phyloP scores from a whole-genome alignment of 140 eudicot species.

The Artemisia princeps region DNA sequence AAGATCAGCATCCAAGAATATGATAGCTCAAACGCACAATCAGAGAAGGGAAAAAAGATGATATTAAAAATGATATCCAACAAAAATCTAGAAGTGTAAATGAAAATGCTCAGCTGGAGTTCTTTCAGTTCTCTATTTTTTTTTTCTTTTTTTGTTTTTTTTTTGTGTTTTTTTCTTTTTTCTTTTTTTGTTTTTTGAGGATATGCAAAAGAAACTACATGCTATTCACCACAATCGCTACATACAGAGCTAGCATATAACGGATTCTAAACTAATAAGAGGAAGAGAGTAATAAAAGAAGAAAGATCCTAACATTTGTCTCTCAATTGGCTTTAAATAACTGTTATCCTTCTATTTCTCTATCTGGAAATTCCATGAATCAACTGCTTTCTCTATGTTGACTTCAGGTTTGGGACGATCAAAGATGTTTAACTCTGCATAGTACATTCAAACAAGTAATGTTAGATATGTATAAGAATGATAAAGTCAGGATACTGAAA shows the following conservation, averaged over 20 bases:
- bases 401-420: not conserved
- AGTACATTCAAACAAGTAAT: conserved; percentile 1
- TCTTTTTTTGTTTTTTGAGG: conserved; percentile 5
- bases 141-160: not conserved
- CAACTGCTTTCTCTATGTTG: conserved; percentile 16
- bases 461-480: conserved; percentile 1
- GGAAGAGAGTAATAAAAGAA: not conserved
- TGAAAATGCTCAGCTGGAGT: conserved; percentile 2
- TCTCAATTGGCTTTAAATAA: conserved; percentile 19
- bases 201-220: conserved; percentile 26
- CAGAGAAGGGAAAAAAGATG: not conserved
- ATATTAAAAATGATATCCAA: conserved; percentile 21
- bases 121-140: conserved; percentile 15
- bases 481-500: conserved; percentile 6
- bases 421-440: conserved; percentile 13
- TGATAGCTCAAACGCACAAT: not conserved
- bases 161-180: not conserved
- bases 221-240: conserved; percentile 32
- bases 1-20: not conserved
- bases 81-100: conserved; percentile 17
- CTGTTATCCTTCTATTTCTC: conserved; percentile 27
- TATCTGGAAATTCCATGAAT: conserved; percentile 17
- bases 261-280: conserved; percentile 25
- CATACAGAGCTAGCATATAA: conserved; percentile 31
- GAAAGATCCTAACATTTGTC: conserved; percentile 20